Evolutionary conservation across 2,329 filamentous ascomycete species (phyloP).

Genomic region (Escovopsis sp.): DNA sequence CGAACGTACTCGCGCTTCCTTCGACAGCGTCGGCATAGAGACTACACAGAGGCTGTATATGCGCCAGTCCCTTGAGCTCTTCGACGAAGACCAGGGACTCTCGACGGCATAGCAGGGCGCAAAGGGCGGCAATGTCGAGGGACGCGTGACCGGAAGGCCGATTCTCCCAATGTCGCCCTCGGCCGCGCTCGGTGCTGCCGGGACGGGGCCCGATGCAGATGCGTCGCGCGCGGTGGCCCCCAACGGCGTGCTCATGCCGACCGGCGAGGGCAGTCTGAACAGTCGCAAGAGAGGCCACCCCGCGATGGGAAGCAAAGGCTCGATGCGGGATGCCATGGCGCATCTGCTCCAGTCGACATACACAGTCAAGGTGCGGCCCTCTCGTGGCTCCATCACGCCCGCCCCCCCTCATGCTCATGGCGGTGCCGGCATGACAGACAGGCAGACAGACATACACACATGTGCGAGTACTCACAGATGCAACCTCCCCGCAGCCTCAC

Average conservation of each 20-base stretch:
- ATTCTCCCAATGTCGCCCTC: conserved; percentile 18
- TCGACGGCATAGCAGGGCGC: no score
- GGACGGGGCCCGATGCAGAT: conserved; percentile 20
- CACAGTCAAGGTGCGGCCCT: conserved; percentile 31
- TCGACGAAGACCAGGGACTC: no score
- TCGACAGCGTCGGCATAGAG: no score
- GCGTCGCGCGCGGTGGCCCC: conserved; percentile 31
- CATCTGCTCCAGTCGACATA: conserved; percentile 36
- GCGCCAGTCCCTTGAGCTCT: no score
- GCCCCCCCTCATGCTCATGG: no score
- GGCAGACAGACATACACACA: no score
- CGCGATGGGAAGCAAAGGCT: conserved; percentile 17
- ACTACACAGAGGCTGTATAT: no score
- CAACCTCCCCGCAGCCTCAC: conserved; percentile 29
- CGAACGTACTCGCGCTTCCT: no score
- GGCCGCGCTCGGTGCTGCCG: conserved; percentile 14
- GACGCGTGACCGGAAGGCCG: conserved; percentile 8
- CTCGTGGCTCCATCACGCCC: background rate
- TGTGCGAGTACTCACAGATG: background rate
- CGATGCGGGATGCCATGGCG: conserved; percentile 29
- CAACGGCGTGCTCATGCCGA: conserved; percentile 24
- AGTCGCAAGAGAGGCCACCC: conserved; percentile 16
- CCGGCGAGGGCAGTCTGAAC: conserved; percentile 23
- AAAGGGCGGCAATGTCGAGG: conserved; percentile 2
- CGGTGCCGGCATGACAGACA: background rate